Conservation (phyloP, 306 rosid genomes). For the Prunus mongolica region DNA sequence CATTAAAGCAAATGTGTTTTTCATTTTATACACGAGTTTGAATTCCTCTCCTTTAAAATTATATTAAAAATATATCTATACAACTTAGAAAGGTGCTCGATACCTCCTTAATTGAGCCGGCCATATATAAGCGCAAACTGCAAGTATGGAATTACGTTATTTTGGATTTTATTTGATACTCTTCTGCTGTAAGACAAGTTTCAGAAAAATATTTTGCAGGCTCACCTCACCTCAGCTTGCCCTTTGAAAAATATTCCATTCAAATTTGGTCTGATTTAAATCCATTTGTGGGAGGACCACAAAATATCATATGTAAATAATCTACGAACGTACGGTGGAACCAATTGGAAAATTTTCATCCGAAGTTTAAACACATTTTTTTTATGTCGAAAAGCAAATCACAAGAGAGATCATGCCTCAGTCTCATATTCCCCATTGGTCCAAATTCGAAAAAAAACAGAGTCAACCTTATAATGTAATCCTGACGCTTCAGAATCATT, state of each 20-base stretch:
- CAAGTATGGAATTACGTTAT: background rate
- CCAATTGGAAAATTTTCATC: background rate
- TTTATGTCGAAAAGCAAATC: background rate
- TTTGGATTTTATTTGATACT: background rate
- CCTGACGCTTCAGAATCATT: too few species aligned
- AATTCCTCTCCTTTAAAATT: accelerated
- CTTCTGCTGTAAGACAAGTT: background rate
- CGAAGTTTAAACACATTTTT: background rate
- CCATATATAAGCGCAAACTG: background rate
- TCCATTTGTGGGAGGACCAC: background rate
- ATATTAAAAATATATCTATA: too few species aligned
- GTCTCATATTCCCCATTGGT: background rate
- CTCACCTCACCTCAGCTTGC: background rate
- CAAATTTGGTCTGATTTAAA: background rate
- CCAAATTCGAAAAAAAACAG: too few species aligned
- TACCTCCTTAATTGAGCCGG: background rate
- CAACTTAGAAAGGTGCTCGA: too few species aligned
- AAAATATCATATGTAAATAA: background rate
- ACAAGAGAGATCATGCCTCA: background rate
- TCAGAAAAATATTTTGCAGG: background rate
- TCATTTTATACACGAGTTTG: accelerated
- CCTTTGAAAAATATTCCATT: background rate
- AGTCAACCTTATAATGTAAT: too few species aligned
- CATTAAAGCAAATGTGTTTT: accelerated
- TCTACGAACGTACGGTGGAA: background rate